phyloP scores from a whole-genome alignment of 805 yeast species.

The Kuraishia floccosa region DNA sequence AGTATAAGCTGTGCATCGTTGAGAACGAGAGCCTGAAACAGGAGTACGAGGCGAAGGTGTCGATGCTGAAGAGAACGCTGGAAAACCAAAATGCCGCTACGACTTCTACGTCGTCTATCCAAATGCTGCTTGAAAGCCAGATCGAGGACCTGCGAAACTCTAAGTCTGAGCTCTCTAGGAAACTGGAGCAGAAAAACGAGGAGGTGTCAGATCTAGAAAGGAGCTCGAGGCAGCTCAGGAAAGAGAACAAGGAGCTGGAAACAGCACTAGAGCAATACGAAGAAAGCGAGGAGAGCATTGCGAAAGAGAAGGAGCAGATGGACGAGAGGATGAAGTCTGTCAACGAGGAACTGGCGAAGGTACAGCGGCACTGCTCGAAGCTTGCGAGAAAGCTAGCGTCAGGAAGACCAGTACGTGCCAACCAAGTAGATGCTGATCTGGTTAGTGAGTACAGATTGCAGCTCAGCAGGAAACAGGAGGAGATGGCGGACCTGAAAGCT shows the following conservation, averaged over 20 bases:
- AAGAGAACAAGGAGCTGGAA: slow-evolving; percentile 17
- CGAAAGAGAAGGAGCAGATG: slow-evolving; percentile 19
- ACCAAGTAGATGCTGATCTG: slow-evolving; percentile 2
- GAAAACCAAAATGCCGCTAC: slow-evolving; percentile 7
- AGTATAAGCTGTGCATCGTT: slow-evolving; percentile 20
- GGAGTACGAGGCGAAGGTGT: slow-evolving; percentile 22
- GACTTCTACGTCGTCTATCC: slow-evolving; percentile 6
- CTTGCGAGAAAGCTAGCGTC: not conserved
- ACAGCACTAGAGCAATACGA: slow-evolving; percentile 17
- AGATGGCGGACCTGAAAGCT: slow-evolving; percentile 4
- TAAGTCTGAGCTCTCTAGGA: slow-evolving; percentile 15
- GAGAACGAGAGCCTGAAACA: slow-evolving; percentile 26
- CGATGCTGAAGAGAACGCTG: slow-evolving; percentile 19
- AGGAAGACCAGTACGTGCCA: slow-evolving; percentile 1
- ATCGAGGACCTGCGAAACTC: slow-evolving; percentile 19
- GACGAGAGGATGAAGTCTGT: slow-evolving; percentile 17
- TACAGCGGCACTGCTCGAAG: not conserved
- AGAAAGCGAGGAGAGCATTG: slow-evolving; percentile 15
- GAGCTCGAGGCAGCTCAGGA: slow-evolving; percentile 11
- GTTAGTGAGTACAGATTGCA: not conserved
- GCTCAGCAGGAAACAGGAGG: slow-evolving; percentile 3
- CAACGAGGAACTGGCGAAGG: slow-evolving; percentile 11
- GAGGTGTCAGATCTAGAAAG: slow-evolving; percentile 11
- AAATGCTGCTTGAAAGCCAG: slow-evolving; percentile 21
- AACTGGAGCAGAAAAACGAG: slow-evolving; percentile 11